Conservation (phyloP, 129 eudicot genomes). For the Chrysanthemum seticuspe region DNA sequence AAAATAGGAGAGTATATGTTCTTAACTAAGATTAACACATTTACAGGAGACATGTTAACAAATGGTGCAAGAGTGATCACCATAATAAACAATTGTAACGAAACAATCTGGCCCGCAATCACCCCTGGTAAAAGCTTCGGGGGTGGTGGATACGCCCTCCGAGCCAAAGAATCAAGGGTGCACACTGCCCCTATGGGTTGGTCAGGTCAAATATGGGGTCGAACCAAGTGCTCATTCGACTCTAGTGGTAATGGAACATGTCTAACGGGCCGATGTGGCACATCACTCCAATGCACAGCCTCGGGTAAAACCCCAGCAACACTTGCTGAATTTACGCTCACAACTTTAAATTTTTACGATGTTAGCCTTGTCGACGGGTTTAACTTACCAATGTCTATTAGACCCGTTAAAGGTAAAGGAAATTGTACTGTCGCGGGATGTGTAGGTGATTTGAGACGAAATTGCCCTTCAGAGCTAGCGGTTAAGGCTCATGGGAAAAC, state of each 20-base stretch:
- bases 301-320: constrained; percentile 65
- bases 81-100: constrained; percentile 52
- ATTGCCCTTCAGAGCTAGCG: constrained; percentile 55
- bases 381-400: constrained; percentile 51
- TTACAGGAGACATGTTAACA: constrained; percentile 40
- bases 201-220: constrained; percentile 73
- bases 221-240: constrained; percentile 68
- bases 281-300: constrained; percentile 53
- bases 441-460: constrained; percentile 41
- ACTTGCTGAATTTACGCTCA: constrained; percentile 64
- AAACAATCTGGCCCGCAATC: constrained; percentile 69
- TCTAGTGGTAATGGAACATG: constrained; percentile 50
- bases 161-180: constrained; percentile 43
- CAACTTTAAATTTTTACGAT: constrained; percentile 50
- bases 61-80: constrained; percentile 53
- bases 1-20: background rate
- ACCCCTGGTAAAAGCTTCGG: constrained; percentile 63
- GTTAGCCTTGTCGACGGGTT: constrained; percentile 77
- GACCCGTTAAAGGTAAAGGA: constrained; percentile 51
- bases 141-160: constrained; percentile 53
- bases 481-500: constrained; percentile 33
- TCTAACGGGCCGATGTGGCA: constrained; percentile 59
- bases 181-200: constrained; percentile 46
- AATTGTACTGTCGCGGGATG: constrained; percentile 59
- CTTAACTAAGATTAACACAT: background rate